Base-by-base conservation (phyloP, 345 rosid genomes). In the Cardamine occulta region DNA sequence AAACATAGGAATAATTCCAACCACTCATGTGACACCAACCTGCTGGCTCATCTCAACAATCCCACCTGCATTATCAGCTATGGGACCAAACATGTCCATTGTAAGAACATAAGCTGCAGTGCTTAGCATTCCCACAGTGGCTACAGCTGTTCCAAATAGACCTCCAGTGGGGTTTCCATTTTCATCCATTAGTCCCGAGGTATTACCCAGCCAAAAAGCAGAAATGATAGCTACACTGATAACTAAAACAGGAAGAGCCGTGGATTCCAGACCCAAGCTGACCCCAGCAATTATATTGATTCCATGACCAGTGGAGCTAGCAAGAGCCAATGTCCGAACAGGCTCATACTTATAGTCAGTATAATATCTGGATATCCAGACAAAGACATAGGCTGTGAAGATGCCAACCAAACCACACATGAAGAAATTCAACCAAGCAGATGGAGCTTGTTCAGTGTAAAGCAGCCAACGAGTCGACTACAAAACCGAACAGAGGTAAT, bases 41-140 rank as follows among this genome's bases (percentile, higher is more conserved):
- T 94, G 97, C 82, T 91, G 96, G 84, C 96, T 91, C 98, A 94
- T 94, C 88, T 94, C 98, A 26, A 91, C 97, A 80, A 94, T 91
- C 61, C 98, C 97, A 82, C 98, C 97, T 79, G 97, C 98, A 81
- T 94, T 94, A 83, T 94, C 97, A 73, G 98, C 98, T 79, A 94
- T 91, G 24, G 97, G 98, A 60, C 98, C 98, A 83, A 94, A 94
- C 98, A 94, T 94, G 85, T 94, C 97, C 99, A 94, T 92, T 8
- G 98, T 94, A 58, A 94, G 92, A 74, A 94, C 88, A 86, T 92
- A 94, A 54, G 93, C 97, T 80, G 97, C 99, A 56, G 99, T 90
- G 71, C 97, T 94, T 67, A 94, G 97, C 99, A 94, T 94, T 80
- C 97, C 99, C 97, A 94, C 92, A 51, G 99, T 91, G 18, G 97